Conservation (phyloP, 768 basidiomycete species). For the Inosperma sp. region DNA sequence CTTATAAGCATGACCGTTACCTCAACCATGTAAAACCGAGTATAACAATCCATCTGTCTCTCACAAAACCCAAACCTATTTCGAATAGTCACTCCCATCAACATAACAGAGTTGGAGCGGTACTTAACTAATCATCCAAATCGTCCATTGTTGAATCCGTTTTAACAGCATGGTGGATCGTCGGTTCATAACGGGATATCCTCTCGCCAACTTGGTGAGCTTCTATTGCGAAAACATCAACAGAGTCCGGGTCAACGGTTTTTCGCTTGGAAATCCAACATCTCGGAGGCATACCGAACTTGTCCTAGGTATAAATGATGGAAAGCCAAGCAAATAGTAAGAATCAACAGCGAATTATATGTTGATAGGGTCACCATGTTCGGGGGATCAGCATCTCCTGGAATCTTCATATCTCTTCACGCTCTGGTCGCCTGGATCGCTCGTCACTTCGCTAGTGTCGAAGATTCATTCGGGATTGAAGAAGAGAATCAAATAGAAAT, state of each 20-base stretch:
- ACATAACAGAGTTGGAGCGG: background rate
- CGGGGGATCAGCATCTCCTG: conserved; percentile 16
- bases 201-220: no score
- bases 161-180: no score
- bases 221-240: conserved; percentile 17
- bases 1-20: conserved; percentile 9
- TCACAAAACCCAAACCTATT: no score
- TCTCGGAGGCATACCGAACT: conserved; percentile 32
- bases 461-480: conserved; percentile 23
- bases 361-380: no score
- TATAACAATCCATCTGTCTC: conserved; percentile 16
- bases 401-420: conserved; percentile 29
- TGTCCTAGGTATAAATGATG: conserved; percentile 36
- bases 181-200: no score
- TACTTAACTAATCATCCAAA: no score
- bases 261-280: conserved; percentile 33
- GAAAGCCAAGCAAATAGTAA: conserved; percentile 38
- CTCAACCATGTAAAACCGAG: conserved; percentile 11
- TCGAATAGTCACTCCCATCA: background rate
- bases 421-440: conserved; percentile 35
- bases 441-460: conserved; percentile 14
- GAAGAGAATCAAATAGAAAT: conserved; percentile 11
- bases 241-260: conserved; percentile 26
- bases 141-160: no score
- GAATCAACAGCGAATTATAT: conserved; percentile 16